Evolutionary conservation across 192 early-diverging fungal genomes (phyloP), one percentile per base, ranked within the genome.

Genomic region (Cladochytrium replicatum): DNA sequence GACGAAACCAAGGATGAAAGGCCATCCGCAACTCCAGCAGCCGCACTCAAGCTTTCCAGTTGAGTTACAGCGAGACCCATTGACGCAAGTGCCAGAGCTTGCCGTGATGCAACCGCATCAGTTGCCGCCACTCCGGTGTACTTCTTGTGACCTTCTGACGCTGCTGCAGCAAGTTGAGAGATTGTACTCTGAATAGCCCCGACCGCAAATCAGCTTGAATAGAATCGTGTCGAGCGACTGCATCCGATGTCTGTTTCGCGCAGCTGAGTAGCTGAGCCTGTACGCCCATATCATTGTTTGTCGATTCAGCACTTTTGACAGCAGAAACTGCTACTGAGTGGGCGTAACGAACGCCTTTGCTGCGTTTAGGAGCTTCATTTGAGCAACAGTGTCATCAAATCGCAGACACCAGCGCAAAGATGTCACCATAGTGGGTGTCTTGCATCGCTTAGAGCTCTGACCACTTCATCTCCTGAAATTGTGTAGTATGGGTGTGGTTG

Each of bases 401-500:
- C n/a, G n/a, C n/a, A n/a, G n/a, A n/a, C n/a, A n/a, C n/a, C n/a
- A n/a, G n/a, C n/a, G n/a, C n/a, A n/a, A n/a, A n/a, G n/a, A n/a
- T n/a, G n/a, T n/a, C n/a, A n/a, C n/a, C n/a, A n/a, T n/a, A n/a
- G n/a, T n/a, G n/a, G n/a, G n/a, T n/a, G n/a, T n/a, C n/a, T n/a
- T n/a, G n/a, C n/a, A n/a, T n/a, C n/a, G n/a, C n/a, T n/a, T n/a
- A n/a, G n/a, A n/a, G n/a, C n/a, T n/a, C n/a, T n/a, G n/a, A n/a
- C n/a, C n/a, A n/a, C n/a, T n/a, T n/a, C n/a, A n/a, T n/a, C n/a
- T n/a, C n/a, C n/a, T 69, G 49, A 17, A 75, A 29, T 46, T 79
- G 75, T 28, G 65, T 63, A 2, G 57, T 49, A 49, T 71, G 77
- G 47, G 78, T 71, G 7, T 69, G 53, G 52, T 75, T 79, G 7